These are phyloP conservation scores for Ustilago bromivora DNA, from an alignment of 1,284 basidiomycete genomes.

Conservation along the genomic window DNA sequence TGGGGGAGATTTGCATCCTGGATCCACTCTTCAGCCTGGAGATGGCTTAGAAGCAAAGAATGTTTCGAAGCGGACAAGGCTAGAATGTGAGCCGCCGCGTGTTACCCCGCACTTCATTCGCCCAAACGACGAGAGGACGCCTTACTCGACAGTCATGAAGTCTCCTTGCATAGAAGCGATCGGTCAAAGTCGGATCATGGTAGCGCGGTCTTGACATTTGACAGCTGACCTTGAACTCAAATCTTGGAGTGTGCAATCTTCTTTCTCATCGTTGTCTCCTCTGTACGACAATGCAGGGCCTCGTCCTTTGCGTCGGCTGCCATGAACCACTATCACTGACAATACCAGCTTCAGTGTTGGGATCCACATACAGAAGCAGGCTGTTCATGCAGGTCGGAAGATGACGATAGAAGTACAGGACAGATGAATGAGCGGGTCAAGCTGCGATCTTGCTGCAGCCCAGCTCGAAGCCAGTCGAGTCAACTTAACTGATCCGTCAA, in stretches of 20 bases:
- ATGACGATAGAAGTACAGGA: neutral
- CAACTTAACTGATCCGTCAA: neutral
- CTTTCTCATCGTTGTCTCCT: neutral
- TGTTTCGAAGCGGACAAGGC: neutral
- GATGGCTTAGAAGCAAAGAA: neutral
- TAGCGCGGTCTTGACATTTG: conserved; percentile 2
- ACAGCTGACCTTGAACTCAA: neutral
- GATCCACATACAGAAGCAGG: neutral
- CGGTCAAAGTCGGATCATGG: neutral
- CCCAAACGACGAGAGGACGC: neutral
- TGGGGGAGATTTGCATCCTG: neutral
- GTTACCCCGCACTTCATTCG: neutral
- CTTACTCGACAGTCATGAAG: neutral
- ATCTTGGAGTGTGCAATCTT: neutral
- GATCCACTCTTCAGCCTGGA: neutral
- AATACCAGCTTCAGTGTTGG: neutral
- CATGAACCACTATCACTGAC: neutral
- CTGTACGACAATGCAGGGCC: neutral
- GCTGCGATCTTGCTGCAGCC: neutral
- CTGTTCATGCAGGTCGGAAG: neutral
- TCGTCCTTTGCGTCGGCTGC: neutral
- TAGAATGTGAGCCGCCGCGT: neutral
- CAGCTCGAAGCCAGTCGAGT: neutral
- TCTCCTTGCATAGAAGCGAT: neutral
- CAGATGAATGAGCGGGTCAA: neutral